A percentile compares a stretch with the other conserved stretches of the same genome.
Conservation (phyloP, 192 early-diverging fungal species). For the Backusella parvicylindrica region DNA sequence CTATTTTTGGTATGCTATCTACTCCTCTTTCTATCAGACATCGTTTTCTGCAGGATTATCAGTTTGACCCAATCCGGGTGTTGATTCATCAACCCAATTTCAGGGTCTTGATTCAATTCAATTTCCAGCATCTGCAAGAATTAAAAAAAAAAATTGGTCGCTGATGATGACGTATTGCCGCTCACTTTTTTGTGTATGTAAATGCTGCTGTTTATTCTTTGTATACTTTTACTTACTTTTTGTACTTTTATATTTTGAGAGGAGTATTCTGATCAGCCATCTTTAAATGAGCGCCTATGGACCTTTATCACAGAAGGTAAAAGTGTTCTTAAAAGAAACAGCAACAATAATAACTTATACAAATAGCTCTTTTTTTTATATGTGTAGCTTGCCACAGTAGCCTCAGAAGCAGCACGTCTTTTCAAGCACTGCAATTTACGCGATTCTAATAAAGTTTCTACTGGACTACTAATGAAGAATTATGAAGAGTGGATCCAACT, state of each 20-base stretch:
- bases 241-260: background rate
- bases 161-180: background rate
- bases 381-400: slow-evolving; percentile 7
- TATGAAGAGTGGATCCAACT: slow-evolving; percentile 5
- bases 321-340: background rate
- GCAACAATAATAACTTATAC: background rate
- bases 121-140: too few relatives aligned
- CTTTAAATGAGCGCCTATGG: slow-evolving; percentile 10
- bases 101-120: too few relatives aligned
- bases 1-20: background rate
- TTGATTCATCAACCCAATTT: background rate
- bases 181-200: background rate
- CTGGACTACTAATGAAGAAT: background rate
- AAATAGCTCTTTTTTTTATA: background rate
- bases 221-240: background rate
- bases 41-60: background rate
- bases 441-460: background rate
- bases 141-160: background rate
- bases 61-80: background rate
- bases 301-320: slow-evolving; percentile 17
- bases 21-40: background rate
- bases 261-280: background rate
- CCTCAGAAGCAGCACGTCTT: slow-evolving; percentile 7
- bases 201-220: background rate
- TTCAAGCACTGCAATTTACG: slow-evolving; percentile 9